Base-by-base conservation (phyloP, 345 rosid species). In the Bruguiera parviflora region DNA sequence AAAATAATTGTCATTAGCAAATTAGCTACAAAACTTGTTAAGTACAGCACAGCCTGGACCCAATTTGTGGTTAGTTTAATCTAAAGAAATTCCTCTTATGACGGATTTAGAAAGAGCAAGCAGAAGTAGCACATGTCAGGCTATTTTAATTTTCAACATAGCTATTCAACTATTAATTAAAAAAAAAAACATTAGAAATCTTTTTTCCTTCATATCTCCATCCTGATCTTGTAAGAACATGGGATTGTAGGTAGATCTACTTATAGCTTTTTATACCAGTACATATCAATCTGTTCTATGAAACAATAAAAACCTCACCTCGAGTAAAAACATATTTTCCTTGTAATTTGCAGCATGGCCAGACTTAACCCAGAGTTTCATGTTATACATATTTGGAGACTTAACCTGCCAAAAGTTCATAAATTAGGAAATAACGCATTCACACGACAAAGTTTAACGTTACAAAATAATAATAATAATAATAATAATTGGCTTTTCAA, bases 301-400 rank as follows among this genome's bases (percentile, higher is more conserved):
- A 64, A 33, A 21, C 2, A 56, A 31, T n/a, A 28, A 19, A 27
- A 43, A 33, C 66, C 86, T 84, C 77, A 89, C 98, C 87, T 96
- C 96, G 79, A 92, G 85, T 24, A 90, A 79, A 79, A 96, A 92
- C 98, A 96, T 92, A 77, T 96, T 92, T 69, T 96, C 97, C 81
- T 88, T 96, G 84, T 92, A 96, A 73, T 92, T 96, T 60, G 86
- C 96, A 73, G 92, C 98, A 82, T 96, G 96, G 70, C 98, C 94
- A 32, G 98, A 96, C 68, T 86, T 96, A 76, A 89, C 95, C 99
- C 99, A 92, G 60, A 95, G 91, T 81, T 82, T 85, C 93, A 95
- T 95, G 77, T 92, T 92, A 75, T 82, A 95, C 82, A 95, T 90
- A 82, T 95, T 92, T 47, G 97, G 99, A 67, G 97, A 74, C 63